phyloP scores from a whole-genome alignment of 225 moss, liverwort and hornwort species.

The Marchantia polymorpha region DNA sequence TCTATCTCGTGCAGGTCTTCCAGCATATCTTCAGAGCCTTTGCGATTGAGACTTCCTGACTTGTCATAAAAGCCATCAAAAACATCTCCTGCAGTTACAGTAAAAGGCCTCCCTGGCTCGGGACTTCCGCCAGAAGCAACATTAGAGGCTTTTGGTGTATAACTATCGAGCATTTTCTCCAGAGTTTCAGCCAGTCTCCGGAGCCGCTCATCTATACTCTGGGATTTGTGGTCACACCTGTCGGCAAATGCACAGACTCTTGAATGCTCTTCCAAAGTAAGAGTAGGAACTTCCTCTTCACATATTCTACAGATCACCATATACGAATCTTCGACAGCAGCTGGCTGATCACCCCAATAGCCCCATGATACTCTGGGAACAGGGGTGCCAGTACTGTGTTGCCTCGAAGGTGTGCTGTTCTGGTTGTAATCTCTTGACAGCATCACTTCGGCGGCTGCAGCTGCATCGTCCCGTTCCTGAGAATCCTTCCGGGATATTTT shows the following conservation, averaged over 20 bases:
- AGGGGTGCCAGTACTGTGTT: constrained; percentile 17
- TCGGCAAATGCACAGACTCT: constrained; percentile 96
- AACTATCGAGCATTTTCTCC: constrained; percentile 78
- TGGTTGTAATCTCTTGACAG: constrained; percentile 22
- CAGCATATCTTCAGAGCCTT: constrained; percentile 93
- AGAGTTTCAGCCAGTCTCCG: constrained; percentile 72
- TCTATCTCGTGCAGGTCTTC: constrained; percentile 96
- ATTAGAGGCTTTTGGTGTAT: constrained; percentile 58
- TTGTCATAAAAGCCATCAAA: constrained; percentile 49
- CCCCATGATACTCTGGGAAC: constrained; percentile 71
- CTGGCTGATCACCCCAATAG: constrained; percentile 54
- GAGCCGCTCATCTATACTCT: constrained; percentile 83
- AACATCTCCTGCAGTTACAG: constrained; percentile 46
- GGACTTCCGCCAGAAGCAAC: constrained; percentile 61
- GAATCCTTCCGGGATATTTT: constrained; percentile 29
- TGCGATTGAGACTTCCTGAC: constrained; percentile 58
- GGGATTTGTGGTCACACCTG: constrained; percentile 81
- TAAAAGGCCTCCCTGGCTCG: constrained; percentile 53
- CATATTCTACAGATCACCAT: constrained; percentile 99
- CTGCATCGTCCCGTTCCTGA: constrained; percentile 33
- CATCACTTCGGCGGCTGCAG: background rate
- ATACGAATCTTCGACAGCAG: constrained; percentile 60
- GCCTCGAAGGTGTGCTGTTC: constrained; percentile 29
- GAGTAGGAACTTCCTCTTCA: constrained; percentile 95
- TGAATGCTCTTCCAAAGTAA: constrained; percentile 92